Conservation (phyloP, 1,284 basidiomycete genomes). For the Fistulina hepatica region DNA sequence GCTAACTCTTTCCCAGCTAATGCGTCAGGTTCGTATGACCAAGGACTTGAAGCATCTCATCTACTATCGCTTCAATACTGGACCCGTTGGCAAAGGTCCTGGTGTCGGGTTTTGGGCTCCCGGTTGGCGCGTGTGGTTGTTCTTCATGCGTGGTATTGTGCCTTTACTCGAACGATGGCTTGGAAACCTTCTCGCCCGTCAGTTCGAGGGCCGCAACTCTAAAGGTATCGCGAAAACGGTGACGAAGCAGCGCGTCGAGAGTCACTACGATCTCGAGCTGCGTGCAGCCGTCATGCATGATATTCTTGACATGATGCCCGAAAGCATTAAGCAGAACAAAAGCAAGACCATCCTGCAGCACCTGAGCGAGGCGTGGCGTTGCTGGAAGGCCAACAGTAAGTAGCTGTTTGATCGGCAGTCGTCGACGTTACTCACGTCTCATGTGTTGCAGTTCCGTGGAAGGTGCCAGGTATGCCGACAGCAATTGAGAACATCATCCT, state of each 20-base stretch:
- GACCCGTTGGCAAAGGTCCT: slow-evolving; percentile 97
- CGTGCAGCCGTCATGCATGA: slow-evolving; percentile 99
- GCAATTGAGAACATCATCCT: slow-evolving; percentile 99
- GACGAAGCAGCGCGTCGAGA: slow-evolving; percentile 98
- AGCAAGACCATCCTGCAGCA: slow-evolving; percentile 98
- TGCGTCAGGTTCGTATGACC: slow-evolving; percentile 99
- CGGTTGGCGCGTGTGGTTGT: slow-evolving; percentile 99
- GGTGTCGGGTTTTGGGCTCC: slow-evolving; percentile 99
- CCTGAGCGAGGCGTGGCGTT: slow-evolving; percentile 95
- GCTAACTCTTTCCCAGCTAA: slow-evolving; percentile 43
- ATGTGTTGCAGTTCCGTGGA: slow-evolving; percentile 66
- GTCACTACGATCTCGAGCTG: slow-evolving; percentile 95
- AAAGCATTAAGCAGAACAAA: slow-evolving; percentile 98
- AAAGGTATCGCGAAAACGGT: slow-evolving; percentile 95
- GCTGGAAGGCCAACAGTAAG: slow-evolving; percentile 96
- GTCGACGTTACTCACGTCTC: slow-evolving; percentile 3
- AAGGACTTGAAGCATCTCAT: slow-evolving; percentile 98
- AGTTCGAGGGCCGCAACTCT: slow-evolving; percentile 96
- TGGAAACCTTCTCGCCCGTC: slow-evolving; percentile 93
- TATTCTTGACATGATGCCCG: slow-evolving; percentile 98
- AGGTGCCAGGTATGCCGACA: slow-evolving; percentile 94
- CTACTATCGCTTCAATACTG: slow-evolving; percentile 98
- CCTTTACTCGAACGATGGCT: slow-evolving; percentile 96
- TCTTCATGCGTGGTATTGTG: slow-evolving; percentile 98
- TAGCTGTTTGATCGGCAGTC: slow-evolving; percentile 16